A percentile compares a stretch with the other conserved stretches of the same genome.
phyloP scores from a whole-genome alignment of 106 monocot species.

The Dactylorhiza incarnata region DNA sequence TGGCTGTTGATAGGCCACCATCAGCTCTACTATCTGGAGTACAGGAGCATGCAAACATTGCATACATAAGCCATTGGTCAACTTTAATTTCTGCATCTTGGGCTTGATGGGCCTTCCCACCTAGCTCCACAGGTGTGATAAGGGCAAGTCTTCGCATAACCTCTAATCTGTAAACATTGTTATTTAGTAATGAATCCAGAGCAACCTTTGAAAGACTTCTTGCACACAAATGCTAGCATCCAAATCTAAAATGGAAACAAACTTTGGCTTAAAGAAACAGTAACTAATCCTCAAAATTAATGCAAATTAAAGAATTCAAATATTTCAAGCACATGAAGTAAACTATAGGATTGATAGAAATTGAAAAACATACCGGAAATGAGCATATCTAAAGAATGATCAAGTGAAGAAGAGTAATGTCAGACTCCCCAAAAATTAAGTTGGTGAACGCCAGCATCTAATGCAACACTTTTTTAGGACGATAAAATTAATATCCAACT shows the following conservation, averaged over 20 bases:
- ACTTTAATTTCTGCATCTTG: constrained; percentile 80
- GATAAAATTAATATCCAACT: not conserved
- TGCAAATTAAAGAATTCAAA: not conserved
- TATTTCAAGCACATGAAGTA: not conserved
- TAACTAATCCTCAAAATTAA: not conserved
- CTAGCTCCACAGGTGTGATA: constrained; percentile 79
- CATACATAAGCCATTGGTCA: constrained; percentile 96
- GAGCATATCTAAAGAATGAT: not conserved
- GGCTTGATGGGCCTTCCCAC: constrained; percentile 82
- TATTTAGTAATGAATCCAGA: not conserved
- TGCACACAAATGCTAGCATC: not conserved
- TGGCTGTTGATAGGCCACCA: constrained; percentile 40
- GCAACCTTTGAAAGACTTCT: not conserved
- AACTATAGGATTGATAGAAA: not conserved
- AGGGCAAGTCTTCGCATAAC: constrained; percentile 67
- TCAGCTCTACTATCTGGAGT: constrained; percentile 80
- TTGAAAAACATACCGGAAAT: not conserved
- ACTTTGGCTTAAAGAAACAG: not conserved
- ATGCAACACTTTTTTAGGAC: not conserved
- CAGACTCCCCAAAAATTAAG: not conserved
- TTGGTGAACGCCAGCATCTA: not conserved
- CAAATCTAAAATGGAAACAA: not conserved
- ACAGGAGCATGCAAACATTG: constrained; percentile 93
- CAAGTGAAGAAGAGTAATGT: not conserved
- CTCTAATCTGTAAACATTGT: constrained; percentile 47